Conservation (phyloP, 2,329 filamentous ascomycete species). For the Parastagonospora avenae region DNA sequence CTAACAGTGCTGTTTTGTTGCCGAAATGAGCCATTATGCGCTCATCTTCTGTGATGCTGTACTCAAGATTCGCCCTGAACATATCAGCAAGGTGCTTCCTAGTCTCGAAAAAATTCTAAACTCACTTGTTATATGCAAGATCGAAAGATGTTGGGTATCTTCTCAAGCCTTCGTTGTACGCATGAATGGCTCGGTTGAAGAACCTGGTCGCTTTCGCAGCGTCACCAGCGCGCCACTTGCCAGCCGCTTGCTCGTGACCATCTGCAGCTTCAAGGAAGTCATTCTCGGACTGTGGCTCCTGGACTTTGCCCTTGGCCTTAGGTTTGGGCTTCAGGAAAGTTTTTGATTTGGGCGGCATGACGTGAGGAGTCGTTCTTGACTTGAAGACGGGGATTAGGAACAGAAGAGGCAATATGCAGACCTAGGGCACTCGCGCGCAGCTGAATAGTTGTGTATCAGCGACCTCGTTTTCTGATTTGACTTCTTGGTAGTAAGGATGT, state of each 20-base stretch:
- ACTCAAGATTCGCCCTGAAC: conserved; percentile 67
- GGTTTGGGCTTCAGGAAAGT: conserved; percentile 38
- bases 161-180: conserved; percentile 67
- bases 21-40: conserved; percentile 65
- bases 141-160: conserved; percentile 69
- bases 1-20: conserved; percentile 60
- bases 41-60: conserved; percentile 71
- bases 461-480: no score
- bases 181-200: conserved; percentile 67
- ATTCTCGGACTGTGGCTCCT: conserved; percentile 66
- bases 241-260: conserved; percentile 71
- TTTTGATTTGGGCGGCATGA: conserved; percentile 39
- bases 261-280: conserved; percentile 72
- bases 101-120: conserved; percentile 2
- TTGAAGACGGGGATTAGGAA: no score
- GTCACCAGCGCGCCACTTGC: conserved; percentile 76
- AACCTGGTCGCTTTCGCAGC: conserved; percentile 67
- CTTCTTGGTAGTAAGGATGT: no score
- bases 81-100: neutral
- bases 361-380: neutral
- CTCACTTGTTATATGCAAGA: conserved; percentile 75
- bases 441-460: no score
- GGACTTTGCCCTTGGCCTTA: conserved; percentile 36
- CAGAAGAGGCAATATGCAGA: no score
- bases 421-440: no score